Evolutionary conservation across 768 basidiomycete species (phyloP).

Genomic region (Lentinula raphanica): DNA sequence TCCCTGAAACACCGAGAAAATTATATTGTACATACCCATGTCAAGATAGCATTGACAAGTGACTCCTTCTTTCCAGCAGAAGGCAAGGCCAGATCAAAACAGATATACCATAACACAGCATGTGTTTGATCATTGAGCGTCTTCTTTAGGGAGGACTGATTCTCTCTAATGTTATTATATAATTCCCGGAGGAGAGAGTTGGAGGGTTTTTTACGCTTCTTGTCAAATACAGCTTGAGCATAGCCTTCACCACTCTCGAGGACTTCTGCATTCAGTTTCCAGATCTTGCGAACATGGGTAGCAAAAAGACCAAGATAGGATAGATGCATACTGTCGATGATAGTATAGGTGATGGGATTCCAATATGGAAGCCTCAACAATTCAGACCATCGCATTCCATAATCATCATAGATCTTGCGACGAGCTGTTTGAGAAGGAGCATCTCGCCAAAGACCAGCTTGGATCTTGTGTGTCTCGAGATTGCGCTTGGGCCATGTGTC

Average conservation of each 20-base stretch:
- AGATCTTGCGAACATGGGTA: neutral
- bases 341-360: neutral
- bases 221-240: neutral
- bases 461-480: neutral
- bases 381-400: neutral
- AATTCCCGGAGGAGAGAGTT: neutral
- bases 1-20: neutral
- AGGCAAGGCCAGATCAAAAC: neutral
- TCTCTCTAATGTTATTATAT: neutral
- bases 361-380: neutral
- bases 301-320: neutral
- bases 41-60: neutral
- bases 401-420: neutral
- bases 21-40: neutral
- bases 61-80: neutral
- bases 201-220: neutral
- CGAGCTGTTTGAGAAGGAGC: neutral
- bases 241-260: slow-evolving; percentile 2
- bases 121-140: neutral
- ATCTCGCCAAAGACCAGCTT: neutral
- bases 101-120: neutral
- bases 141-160: too few species aligned
- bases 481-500: neutral
- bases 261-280: slow-evolving; percentile 9
- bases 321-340: neutral